Evolutionary conservation across 2,329 filamentous ascomycete genomes (phyloP).

Genomic region (Stagonosporopsis vannaccii): DNA sequence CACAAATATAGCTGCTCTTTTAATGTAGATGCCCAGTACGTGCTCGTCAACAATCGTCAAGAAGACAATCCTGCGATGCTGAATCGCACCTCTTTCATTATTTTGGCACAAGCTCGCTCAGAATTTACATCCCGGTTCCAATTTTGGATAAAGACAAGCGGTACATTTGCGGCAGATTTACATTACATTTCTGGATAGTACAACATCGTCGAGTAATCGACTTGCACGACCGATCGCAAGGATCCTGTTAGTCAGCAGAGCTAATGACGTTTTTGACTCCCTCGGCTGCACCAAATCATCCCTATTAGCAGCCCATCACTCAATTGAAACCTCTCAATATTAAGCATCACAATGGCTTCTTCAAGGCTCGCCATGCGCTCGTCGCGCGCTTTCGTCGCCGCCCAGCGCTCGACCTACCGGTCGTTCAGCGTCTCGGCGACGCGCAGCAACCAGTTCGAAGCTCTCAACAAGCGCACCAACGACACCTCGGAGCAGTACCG

Average conservation of each 20-base stretch:
- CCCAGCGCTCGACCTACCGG: slow-evolving; percentile 42
- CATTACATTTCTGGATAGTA: not conserved
- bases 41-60: not conserved
- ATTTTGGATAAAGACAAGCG: too few species aligned
- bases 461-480: slow-evolving; percentile 59
- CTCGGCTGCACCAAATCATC: slow-evolving; percentile 26
- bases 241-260: slow-evolving; percentile 22
- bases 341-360: slow-evolving; percentile 53
- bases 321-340: slow-evolving; percentile 5
- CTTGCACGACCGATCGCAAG: slow-evolving; percentile 25
- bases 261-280: slow-evolving; percentile 36
- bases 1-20: not conserved
- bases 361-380: slow-evolving; percentile 56
- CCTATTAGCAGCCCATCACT: slow-evolving; percentile 25
- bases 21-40: not conserved
- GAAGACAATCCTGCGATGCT: not conserved
- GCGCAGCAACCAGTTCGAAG: slow-evolving; percentile 49
- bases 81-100: too few species aligned
- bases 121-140: too few species aligned
- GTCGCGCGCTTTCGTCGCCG: slow-evolving; percentile 50
- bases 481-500: slow-evolving; percentile 63
- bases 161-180: not conserved
- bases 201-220: slow-evolving; percentile 25
- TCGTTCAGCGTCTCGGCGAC: slow-evolving; percentile 50
- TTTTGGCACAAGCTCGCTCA: too few species aligned